Conservation (phyloP, 2,329 filamentous ascomycete species). For the Sporothrix pseudoabietina region DNA sequence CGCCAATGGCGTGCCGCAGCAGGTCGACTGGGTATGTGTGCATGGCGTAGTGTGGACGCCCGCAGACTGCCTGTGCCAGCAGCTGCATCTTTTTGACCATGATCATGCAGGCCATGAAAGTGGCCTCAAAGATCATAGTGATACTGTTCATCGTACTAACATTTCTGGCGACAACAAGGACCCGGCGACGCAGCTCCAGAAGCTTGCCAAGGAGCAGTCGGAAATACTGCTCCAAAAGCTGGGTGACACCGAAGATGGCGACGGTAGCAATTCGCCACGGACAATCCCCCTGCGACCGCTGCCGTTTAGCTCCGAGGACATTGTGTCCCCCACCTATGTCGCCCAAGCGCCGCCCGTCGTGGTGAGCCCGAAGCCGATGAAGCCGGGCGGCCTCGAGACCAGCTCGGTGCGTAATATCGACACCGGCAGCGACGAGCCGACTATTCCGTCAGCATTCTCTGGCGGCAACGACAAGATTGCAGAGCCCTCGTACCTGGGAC, state of each 20-base stretch:
- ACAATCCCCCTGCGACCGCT: conserved; percentile 52
- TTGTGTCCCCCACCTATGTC: conserved; percentile 50
- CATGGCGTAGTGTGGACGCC: conserved; percentile 54
- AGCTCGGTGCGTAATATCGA: conserved; percentile 37
- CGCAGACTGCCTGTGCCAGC: conserved; percentile 57
- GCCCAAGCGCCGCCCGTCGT: conserved; percentile 43
- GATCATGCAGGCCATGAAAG: not conserved
- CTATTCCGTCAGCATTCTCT: not conserved
- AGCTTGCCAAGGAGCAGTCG: conserved; percentile 67
- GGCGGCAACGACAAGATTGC: conserved; percentile 39
- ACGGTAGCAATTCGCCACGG: conserved; percentile 30
- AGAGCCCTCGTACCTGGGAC: conserved; percentile 54
- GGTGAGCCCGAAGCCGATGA: conserved; percentile 44
- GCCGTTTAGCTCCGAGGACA: conserved; percentile 57
- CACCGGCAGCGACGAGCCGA: conserved; percentile 28
- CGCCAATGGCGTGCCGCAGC: conserved; percentile 81
- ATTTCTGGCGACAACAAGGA: conserved; percentile 60
- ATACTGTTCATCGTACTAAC: conserved; percentile 48
- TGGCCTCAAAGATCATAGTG: not conserved
- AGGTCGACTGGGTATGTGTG: conserved; percentile 92
- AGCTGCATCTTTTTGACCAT: conserved; percentile 37
- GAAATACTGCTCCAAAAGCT: conserved; percentile 61
- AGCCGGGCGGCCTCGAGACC: conserved; percentile 37
- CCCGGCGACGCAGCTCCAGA: conserved; percentile 68
- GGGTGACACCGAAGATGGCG: conserved; percentile 37